Percentiles rank a stretch among this genome's conserved stretches.
phyloP scores from a whole-genome alignment of 2,329 filamentous ascomycete species.

The Xylaria sp. region DNA sequence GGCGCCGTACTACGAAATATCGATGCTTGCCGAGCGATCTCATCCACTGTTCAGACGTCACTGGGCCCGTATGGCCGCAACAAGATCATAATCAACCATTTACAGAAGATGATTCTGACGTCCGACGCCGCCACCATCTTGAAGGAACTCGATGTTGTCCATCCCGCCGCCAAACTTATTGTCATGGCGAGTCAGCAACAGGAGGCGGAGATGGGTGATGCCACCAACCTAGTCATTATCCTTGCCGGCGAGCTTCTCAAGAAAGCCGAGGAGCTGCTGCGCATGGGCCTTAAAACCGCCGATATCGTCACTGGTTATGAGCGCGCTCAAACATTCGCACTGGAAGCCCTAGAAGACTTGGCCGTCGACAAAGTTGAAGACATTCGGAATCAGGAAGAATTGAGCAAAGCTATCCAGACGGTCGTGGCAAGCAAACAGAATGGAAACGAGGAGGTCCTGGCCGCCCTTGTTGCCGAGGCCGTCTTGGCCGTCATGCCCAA shows the following conservation, averaged over 20 bases:
- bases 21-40: slow-evolving; percentile 95
- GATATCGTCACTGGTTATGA: slow-evolving; percentile 97
- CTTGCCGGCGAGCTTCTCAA: slow-evolving; percentile 93
- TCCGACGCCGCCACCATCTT: slow-evolving; percentile 98
- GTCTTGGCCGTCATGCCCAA: slow-evolving; percentile 91
- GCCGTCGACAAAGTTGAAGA: slow-evolving; percentile 91
- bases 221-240: slow-evolving; percentile 96
- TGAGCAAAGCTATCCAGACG: slow-evolving; percentile 94
- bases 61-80: slow-evolving; percentile 97
- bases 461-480: slow-evolving; percentile 85
- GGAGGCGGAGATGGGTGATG: slow-evolving; percentile 98
- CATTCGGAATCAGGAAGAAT: slow-evolving; percentile 80
- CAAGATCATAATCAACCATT: slow-evolving; percentile 99
- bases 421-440: slow-evolving; percentile 97
- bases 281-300: slow-evolving; percentile 98
- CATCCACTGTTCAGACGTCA: slow-evolving; percentile 95
- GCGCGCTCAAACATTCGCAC: slow-evolving; percentile 88
- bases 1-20: slow-evolving; percentile 98
- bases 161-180: slow-evolving; percentile 95
- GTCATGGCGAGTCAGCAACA: slow-evolving; percentile 99
- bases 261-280: slow-evolving; percentile 95
- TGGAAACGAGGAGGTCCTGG: slow-evolving; percentile 89
- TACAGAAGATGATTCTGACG: slow-evolving; percentile 99
- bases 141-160: slow-evolving; percentile 96
- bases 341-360: slow-evolving; percentile 87